Evolutionary conservation across 441 rosid genomes (phyloP).

Genomic region (Pelargonium myrrhifolium): DNA sequence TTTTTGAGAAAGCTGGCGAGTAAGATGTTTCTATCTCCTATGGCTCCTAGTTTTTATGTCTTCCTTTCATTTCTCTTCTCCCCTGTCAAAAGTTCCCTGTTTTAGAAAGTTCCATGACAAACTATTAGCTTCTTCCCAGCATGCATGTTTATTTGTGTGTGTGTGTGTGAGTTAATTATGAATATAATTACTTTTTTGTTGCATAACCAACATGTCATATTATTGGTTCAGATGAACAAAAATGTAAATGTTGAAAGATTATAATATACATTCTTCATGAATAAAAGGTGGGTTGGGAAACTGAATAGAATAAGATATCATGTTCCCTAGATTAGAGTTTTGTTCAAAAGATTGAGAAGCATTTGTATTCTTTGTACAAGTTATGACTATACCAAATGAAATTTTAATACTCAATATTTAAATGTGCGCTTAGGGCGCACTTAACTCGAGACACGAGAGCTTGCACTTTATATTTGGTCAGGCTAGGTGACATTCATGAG

Average conservation of each 20-base stretch:
- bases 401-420: too few species aligned
- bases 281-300: neutral
- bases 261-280: neutral
- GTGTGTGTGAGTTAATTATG: too few species aligned
- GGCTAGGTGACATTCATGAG: too few species aligned
- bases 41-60: neutral
- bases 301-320: neutral
- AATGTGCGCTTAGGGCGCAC: too few species aligned
- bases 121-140: neutral
- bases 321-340: neutral
- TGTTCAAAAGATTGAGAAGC: neutral
- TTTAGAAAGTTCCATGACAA: neutral
- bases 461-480: too few species aligned
- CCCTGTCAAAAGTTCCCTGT: slow-evolving; percentile 1
- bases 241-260: neutral
- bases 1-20: slow-evolving; percentile 82
- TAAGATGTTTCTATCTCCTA: slow-evolving; percentile 32
- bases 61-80: neutral
- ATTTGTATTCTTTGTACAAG: neutral
- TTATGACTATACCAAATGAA: neutral
- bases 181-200: neutral
- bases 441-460: too few species aligned
- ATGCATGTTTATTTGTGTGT: neutral
- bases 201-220: neutral
- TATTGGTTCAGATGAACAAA: neutral